Percentiles rank a stretch among this genome's conserved stretches.
Conservation (phyloP, 768 basidiomycete genomes). For the Termitomyces sp. region DNA sequence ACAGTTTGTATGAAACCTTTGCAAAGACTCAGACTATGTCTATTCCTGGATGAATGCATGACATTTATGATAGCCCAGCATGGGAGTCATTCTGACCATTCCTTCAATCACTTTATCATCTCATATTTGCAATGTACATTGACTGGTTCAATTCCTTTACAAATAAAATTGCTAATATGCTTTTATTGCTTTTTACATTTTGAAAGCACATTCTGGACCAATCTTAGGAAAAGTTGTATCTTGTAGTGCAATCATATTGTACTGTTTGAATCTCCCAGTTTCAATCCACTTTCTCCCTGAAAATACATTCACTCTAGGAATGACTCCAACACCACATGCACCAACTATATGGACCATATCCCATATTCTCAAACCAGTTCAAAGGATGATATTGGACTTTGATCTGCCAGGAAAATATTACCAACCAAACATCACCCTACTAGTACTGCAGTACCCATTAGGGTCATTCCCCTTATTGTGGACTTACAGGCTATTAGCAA, state of each 20-base stretch:
- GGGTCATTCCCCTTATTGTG: neutral
- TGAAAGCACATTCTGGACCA: neutral
- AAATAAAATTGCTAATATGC: conserved; percentile 5
- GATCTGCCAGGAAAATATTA: neutral
- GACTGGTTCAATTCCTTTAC: conserved; percentile 11
- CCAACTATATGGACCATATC: conserved; percentile 7
- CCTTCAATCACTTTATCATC: conserved; percentile 1
- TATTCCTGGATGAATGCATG: conserved; percentile 7
- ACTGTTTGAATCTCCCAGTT: conserved; percentile 8
- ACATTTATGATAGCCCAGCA: conserved; percentile 8
- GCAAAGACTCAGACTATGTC: conserved; percentile 1
- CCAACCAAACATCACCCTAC: neutral
- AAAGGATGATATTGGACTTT: neutral
- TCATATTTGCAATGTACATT: conserved; percentile 3
- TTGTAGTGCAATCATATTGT: conserved; percentile 9
- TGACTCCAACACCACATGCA: conserved; percentile 4
- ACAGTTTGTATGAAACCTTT: conserved; percentile 7
- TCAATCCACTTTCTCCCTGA: conserved; percentile 4
- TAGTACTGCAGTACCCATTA: neutral
- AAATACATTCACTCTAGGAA: conserved; percentile 2
- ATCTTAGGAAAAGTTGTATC: conserved; percentile 1
- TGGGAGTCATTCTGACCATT: neutral
- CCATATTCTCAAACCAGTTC: conserved; percentile 4
- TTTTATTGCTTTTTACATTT: neutral
- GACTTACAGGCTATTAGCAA: neutral